These are phyloP conservation scores for Excoecaria cochinchinensis DNA, from an alignment of 345 rosid species.

Conservation along the genomic window DNA sequence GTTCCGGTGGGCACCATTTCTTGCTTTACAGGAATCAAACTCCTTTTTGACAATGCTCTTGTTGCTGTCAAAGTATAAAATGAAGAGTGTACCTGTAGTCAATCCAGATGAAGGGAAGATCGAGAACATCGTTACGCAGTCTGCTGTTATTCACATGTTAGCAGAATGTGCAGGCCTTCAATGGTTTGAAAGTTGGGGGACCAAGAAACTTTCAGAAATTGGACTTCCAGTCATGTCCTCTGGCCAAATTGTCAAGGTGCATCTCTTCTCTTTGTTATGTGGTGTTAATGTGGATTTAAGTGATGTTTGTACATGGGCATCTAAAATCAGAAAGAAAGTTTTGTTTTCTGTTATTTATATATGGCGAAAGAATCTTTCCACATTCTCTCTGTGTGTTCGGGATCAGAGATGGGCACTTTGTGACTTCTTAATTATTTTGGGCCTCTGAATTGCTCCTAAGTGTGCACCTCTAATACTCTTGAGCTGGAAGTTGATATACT, in stretches of 20 bases:
- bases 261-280: neutral
- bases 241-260: conserved; percentile 59
- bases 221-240: conserved; percentile 77
- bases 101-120: conserved; percentile 77
- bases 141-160: conserved; percentile 96
- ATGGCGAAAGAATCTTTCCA: neutral
- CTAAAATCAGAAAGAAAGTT: neutral
- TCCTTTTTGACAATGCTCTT: conserved; percentile 91
- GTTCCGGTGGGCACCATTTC: conserved; percentile 99
- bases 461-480: neutral
- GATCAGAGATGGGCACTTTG: neutral
- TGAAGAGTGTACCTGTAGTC: conserved; percentile 95
- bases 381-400: neutral
- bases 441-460: neutral
- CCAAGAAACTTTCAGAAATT: conserved; percentile 73
- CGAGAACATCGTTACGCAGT: conserved; percentile 81
- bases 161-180: conserved; percentile 91
- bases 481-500: neutral
- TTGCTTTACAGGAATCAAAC: conserved; percentile 85
- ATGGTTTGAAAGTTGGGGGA: conserved; percentile 98
- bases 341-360: neutral
- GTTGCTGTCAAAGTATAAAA: conserved; percentile 92
- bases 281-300: neutral
- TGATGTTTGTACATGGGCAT: neutral
- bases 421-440: neutral